Base-by-base conservation (phyloP, 2,329 filamentous ascomycete species). In the Phoma sp. region DNA sequence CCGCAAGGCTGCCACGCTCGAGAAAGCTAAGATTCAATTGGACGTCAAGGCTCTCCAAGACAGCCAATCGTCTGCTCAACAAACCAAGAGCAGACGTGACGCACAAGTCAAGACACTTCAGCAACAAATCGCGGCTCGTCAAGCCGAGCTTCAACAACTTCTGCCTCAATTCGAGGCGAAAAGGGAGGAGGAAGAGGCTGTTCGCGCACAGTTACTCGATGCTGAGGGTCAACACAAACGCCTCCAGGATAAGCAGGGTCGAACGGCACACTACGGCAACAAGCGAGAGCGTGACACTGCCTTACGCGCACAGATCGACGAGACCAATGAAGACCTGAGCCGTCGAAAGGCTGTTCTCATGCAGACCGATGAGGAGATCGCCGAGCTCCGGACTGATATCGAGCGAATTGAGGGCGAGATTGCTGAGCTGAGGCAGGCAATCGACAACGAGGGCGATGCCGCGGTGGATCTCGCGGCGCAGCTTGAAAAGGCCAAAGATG, bases 211-310 rank as follows among this genome's bases (percentile, higher is more conserved):
- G 55, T 82, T 98, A 10, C 89, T 92, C 41, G 82, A 89, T 44
- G 89, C 89, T 0, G 90, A 96, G 67, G 88, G 88, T 7, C 84
- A 85, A 5, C 84, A 91, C 37, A 87, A 90, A 61, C 88, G 93
- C 33, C 84, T 99, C 7, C 91, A 96, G 70, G 91, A 90, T 45
- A 99, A 99, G 75, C 94, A 99, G 76, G 92, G 89, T 38, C 88
- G 94, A 40, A 92, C 90, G 62, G 89, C 90, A 17, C 89, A 92
- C 59, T 99, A 96, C 76, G 89, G 84, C 70, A 96, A 87, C 74
- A 96, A 96, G 79, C 84, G 85, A 8, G 92, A 98, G 72, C 88
- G 96, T 38, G 94, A 99, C 74, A 84, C 86, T 32, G 97, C 86
- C 82, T 80, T 99, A 44, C 86, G 86, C 57, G 84, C 86, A 58